Base-by-base conservation (phyloP, 176 grass and related monocot genomes). In the Stipa capillata region DNA sequence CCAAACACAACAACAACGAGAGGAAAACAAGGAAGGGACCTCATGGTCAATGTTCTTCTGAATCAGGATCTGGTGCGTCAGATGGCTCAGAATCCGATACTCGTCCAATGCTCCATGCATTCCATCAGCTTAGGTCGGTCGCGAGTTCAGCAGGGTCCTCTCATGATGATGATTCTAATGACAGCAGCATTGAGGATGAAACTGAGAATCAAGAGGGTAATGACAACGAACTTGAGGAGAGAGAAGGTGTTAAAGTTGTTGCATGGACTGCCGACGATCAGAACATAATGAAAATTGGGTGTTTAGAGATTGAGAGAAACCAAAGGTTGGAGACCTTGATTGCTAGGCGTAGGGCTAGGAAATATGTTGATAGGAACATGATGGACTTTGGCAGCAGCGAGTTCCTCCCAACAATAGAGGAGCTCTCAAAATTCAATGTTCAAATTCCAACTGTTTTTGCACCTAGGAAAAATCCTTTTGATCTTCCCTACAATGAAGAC, bases 211-310 rank as follows among this genome's bases (percentile, higher is more conserved):
- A 75, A 59, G 61, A 86, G 8, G 18, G 48, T 15, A 79, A 81
- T 13, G 70, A 44, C 11, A 79, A 55, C 0, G 8, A 43, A n/a
- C 6, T 21, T 2, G 63, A 65, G 32, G 31, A 69, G 53, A 87
- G 77, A 76, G 69, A 55, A 8, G 29, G 81, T 45, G 52, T 8
- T 47, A 84, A 81, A 84, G 61, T 56, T 65, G 37, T 90, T 4
- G 68, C 75, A 84, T 90, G 84, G 89, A 90, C 88, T 31, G 84
- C 84, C 9, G 89, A 87, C 48, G 89, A 90, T 76, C 84, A 90
- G 42, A 87, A 76, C 72, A 86, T 87, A 37, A 45, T 87, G 40
- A 83, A 87, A 42, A 79, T 90, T 15, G 79, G 80, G 56, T 76
- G 73, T 44, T 71, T 86, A 40, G 80, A 87, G 64, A 81, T 90